Base-by-base conservation (phyloP, 163 green algal genomes). In the Smithsoniella earleae region DNA sequence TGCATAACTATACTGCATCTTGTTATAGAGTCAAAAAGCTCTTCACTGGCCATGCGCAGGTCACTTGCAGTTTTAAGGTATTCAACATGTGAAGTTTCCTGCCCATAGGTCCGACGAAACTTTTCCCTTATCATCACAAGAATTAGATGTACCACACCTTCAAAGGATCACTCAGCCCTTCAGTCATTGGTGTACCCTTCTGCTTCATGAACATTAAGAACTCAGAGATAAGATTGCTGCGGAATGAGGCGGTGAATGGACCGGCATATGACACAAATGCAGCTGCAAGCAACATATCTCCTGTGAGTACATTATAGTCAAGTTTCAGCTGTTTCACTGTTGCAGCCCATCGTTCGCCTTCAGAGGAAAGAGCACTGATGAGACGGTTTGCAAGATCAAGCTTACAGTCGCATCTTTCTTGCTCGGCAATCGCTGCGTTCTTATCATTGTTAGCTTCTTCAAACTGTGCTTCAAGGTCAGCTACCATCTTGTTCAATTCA, bases 371-470 rank as follows among this genome's bases (percentile, higher is more conserved):
- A 33, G 88, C 88, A 30, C 83, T 89, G 74, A 94, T 92, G 6
- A 94, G 86, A 62, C 88, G 83, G 81, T 92, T 92, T 36, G 88
- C 88, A 6, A 94, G 84, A 73, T 83, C 81, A 36, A 94, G 84
- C 82, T 91, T 92, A 75, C 81, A 79, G 82, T 92, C 79, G 78
- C 86, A 92, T 27, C 52, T 40, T 73, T 84, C 80, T 31, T 77
- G 65, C 77, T 90, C 80, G 33, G 63, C 62, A 72, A 92, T 89
- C 2, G 88, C 88, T 0, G 79, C 82, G 62, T 92, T 84, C 79
- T 91, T 91, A 33, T 94, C 88, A 1, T 86, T 80, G 22, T 82
- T 86, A 0, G 88, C 87, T 38, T 76, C 83, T 36, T 89, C 83
- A 74, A 89, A 91, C 77, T 90, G 81, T 34, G 65, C 69, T 79